Evolutionary conservation across 306 rosid genomes (phyloP).

Genomic region (Quercus rubra): DNA sequence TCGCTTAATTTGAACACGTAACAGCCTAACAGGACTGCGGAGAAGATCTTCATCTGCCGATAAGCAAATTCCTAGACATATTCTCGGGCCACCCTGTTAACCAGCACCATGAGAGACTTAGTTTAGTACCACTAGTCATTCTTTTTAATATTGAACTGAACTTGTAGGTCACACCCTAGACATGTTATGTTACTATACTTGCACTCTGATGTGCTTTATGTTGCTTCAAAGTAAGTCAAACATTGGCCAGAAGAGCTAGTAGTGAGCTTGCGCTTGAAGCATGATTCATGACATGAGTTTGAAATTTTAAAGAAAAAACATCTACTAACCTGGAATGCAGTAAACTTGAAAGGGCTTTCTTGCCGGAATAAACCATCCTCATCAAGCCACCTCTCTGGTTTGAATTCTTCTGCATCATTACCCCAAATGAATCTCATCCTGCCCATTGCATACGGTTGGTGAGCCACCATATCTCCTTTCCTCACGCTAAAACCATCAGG

Average conservation of each 20-base stretch:
- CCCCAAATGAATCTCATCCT: slow-evolving; percentile 83
- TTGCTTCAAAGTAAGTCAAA: too few species aligned
- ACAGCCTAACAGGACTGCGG: slow-evolving; percentile 48
- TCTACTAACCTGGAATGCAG: slow-evolving; percentile 69
- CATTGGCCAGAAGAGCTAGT: not conserved
- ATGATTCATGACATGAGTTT: not conserved
- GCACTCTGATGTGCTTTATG: too few species aligned
- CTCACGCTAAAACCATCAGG: slow-evolving; percentile 64
- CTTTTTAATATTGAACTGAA: not conserved
- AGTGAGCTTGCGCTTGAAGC: not conserved
- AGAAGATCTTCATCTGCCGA: slow-evolving; percentile 77
- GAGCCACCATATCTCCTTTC: slow-evolving; percentile 56
- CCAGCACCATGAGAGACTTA: not conserved
- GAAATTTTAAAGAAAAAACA: not conserved
- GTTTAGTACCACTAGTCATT: not conserved
- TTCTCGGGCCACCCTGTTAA: slow-evolving; percentile 74
- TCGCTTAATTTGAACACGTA: slow-evolving; percentile 58
- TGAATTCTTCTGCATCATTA: slow-evolving; percentile 66
- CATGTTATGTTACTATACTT: too few species aligned
- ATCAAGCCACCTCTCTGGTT: slow-evolving; percentile 75
- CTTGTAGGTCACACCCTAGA: not conserved
- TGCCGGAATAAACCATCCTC: slow-evolving; percentile 50
- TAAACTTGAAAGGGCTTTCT: slow-evolving; percentile 68
- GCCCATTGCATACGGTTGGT: slow-evolving; percentile 85
- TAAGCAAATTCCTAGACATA: slow-evolving; percentile 92